phyloP scores from a whole-genome alignment of 352 stramenopile species.

The Phytophthora constricta region DNA sequence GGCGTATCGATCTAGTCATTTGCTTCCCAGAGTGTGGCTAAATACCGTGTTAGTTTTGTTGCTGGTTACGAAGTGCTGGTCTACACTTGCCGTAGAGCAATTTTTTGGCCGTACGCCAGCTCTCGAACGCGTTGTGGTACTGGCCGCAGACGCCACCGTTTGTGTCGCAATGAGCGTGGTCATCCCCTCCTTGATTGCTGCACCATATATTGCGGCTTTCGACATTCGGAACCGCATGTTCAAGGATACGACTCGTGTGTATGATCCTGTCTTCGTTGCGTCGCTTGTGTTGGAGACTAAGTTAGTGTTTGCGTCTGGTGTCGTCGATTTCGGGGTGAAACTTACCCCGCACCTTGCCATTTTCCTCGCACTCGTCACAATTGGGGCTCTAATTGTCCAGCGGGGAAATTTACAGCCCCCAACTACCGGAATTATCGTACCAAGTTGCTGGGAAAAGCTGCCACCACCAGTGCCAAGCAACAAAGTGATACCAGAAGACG shows the following conservation, averaged over 20 bases:
- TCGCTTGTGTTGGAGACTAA: conserved; percentile 3
- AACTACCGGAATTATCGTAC: not conserved
- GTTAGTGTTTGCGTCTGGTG: conserved; percentile 1
- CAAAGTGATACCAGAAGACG: too few species aligned
- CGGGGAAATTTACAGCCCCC: too few species aligned
- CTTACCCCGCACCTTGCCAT: not conserved
- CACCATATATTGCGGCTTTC: not conserved
- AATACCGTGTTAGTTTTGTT: conserved; percentile 32
- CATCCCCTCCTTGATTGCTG: not conserved
- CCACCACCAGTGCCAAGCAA: too few species aligned
- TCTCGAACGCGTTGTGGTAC: not conserved
- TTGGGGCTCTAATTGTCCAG: not conserved
- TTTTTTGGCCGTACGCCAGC: conserved; percentile 19
- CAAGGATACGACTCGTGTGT: not conserved
- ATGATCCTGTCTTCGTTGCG: conserved; percentile 5
- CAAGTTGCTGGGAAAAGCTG: too few species aligned
- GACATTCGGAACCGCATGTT: conserved; percentile 1
- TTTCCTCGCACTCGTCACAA: not conserved
- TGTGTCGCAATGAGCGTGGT: conserved; percentile 10
- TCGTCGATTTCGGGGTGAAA: not conserved
- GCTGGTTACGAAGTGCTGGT: conserved; percentile 52
- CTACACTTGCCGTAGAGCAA: conserved; percentile 51
- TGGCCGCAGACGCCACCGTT: conserved; percentile 7
- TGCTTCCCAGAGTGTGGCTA: conserved; percentile 24
- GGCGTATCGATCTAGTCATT: conserved; percentile 26